These are phyloP conservation scores for Alternaria sp. DNA, from an alignment of 2,329 filamentous ascomycete genomes.

Conservation along the genomic window DNA sequence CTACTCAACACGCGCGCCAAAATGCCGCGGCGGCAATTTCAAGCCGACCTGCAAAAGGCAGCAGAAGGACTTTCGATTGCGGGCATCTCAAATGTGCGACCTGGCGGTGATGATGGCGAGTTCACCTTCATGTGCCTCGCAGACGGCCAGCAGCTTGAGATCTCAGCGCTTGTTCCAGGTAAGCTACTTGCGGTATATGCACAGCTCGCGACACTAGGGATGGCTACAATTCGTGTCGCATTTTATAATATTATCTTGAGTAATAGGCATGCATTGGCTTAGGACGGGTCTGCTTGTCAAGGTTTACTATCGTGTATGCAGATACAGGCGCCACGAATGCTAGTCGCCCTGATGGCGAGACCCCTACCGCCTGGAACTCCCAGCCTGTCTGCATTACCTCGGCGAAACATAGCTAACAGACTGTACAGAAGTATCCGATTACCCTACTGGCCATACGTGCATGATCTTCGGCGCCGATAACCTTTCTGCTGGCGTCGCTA, in stretches of 20 bases:
- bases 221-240: neutral
- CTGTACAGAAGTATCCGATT: constrained; percentile 62
- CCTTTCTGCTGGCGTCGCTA: constrained; percentile 51
- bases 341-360: neutral
- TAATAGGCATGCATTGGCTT: neutral
- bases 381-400: neutral
- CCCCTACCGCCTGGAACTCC: neutral
- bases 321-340: neutral
- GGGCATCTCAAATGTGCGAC: constrained; percentile 62
- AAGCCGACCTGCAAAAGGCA: constrained; percentile 61
- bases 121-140: constrained; percentile 63
- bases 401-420: neutral
- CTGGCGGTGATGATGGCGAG: constrained; percentile 74
- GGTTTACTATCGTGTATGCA: neutral
- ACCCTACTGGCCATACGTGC: constrained; percentile 65
- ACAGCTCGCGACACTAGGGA: neutral
- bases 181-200: neutral
- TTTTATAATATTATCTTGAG: neutral
- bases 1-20: constrained; percentile 11
- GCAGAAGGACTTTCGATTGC: constrained; percentile 49
- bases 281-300: neutral
- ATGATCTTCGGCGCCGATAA: constrained; percentile 62
- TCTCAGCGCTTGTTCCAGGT: constrained; percentile 50
- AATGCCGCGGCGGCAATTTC: constrained; percentile 73
- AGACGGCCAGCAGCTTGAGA: constrained; percentile 37